Conservation (phyloP, 78 protist genomes). For the Acrasis kona region DNA sequence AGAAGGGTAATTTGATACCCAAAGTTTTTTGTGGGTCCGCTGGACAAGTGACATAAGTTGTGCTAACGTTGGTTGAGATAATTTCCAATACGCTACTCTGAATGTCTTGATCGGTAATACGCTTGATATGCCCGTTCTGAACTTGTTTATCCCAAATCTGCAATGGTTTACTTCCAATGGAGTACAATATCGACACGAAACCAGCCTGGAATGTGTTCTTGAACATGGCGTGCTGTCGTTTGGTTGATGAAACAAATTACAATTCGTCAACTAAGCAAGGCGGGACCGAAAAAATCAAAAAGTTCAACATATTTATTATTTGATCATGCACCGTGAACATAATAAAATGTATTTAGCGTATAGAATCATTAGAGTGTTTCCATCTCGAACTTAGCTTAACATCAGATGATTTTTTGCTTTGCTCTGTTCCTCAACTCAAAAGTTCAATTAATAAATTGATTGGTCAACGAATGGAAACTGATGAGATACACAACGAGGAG, state of each 20-base stretch:
- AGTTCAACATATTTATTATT: background rate
- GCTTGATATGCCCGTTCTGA: constrained; percentile 79
- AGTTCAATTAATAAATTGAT: too few species aligned
- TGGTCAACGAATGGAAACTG: too few species aligned
- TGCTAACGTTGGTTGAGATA: constrained; percentile 74
- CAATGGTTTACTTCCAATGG: constrained; percentile 87
- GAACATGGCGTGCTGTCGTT: too few species aligned
- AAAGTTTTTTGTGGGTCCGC: constrained; percentile 67
- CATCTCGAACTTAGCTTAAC: too few species aligned
- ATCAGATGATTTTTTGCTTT: too few species aligned
- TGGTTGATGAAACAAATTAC: too few species aligned
- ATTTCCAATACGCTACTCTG: constrained; percentile 84
- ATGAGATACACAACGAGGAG: too few species aligned
- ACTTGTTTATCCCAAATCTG: constrained; percentile 88
- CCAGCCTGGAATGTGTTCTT: constrained; percentile 88
- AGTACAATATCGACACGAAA: constrained; percentile 83
- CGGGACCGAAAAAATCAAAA: background rate
- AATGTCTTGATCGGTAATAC: constrained; percentile 86
- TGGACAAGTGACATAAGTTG: constrained; percentile 82
- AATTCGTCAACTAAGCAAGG: too few species aligned
- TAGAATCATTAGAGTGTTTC: background rate
- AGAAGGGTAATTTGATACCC: constrained; percentile 92
- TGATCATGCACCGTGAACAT: background rate
- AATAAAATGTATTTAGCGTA: background rate
- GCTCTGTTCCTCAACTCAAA: too few species aligned